A percentile compares a stretch with the other conserved stretches of the same genome.
phyloP scores from a whole-genome alignment of 768 basidiomycete genomes.

The Tricholoma hemisulphureum region DNA sequence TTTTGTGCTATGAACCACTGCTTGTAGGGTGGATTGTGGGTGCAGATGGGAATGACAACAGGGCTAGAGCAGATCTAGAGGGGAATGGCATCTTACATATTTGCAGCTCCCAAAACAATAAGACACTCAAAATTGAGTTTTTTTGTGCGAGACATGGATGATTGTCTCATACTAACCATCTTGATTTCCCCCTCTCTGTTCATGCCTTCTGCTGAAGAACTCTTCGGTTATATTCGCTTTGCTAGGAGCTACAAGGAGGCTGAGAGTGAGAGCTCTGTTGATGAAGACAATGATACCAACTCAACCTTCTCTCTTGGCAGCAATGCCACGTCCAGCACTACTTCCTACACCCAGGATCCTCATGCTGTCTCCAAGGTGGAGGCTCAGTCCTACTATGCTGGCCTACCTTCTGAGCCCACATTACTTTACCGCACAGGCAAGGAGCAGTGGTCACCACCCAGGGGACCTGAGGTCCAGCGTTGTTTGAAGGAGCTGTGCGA shows the following conservation, averaged over 20 bases:
- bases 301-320: not conserved
- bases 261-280: not conserved
- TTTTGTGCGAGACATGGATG: no score
- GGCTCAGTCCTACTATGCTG: no score
- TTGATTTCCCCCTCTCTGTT: not conserved
- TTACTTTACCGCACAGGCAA: constrained; percentile 28
- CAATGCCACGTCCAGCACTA: constrained; percentile 9
- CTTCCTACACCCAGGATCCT: constrained; percentile 17
- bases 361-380: constrained; percentile 19
- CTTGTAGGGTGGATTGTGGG: no score
- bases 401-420: constrained; percentile 27
- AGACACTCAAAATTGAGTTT: no score
- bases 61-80: no score
- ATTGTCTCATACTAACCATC: not conserved
- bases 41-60: no score
- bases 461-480: constrained; percentile 18
- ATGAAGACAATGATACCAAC: not conserved
- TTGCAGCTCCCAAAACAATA: no score
- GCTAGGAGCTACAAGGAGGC: not conserved
- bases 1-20: no score
- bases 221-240: not conserved
- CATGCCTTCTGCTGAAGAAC: not conserved
- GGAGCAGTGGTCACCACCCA: constrained; percentile 24
- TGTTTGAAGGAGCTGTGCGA: constrained; percentile 29
- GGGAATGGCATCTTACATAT: no score